These are phyloP conservation scores for Eucalyptus regnans DNA, from an alignment of 345 rosid species.

Conservation along the genomic window DNA sequence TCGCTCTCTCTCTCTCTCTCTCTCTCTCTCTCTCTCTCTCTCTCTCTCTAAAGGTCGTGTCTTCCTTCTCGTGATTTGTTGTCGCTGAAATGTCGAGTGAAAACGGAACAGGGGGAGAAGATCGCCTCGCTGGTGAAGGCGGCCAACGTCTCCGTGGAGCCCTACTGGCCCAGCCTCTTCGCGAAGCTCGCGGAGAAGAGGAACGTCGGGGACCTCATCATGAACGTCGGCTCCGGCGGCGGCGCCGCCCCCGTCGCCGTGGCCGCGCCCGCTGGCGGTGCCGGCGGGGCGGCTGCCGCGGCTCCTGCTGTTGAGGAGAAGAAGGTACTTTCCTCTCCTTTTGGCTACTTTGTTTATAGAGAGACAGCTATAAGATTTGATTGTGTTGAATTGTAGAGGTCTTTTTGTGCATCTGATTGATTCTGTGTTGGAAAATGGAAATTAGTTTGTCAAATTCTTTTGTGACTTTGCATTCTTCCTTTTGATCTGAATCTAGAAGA, in stretches of 20 bases:
- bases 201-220: conserved; percentile 33
- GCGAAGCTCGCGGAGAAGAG: conserved; percentile 51
- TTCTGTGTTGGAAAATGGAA: not conserved
- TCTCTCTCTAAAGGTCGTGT: not conserved
- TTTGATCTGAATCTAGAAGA: not conserved
- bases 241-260: conserved; percentile 17
- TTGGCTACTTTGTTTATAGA: not conserved
- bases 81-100: not conserved
- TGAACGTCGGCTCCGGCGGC: conserved; percentile 40
- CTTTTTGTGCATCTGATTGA: not conserved
- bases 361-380: not conserved
- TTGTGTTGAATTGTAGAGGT: not conserved
- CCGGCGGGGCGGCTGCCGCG: conserved; percentile 2
- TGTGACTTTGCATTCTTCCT: not conserved
- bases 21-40: not conserved
- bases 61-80: not conserved
- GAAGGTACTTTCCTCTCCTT: conserved; percentile 1
- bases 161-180: conserved; percentile 62
- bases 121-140: conserved; percentile 40
- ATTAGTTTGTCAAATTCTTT: not conserved
- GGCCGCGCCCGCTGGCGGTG: conserved; percentile 15
- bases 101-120: conserved; percentile 37
- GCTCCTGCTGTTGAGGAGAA: conserved; percentile 28
- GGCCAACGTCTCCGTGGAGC: conserved; percentile 34
- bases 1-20: not conserved